These are phyloP conservation scores for Pythium phragmitis DNA, from an alignment of 352 stramenopile genomes.

Conservation along the genomic window DNA sequence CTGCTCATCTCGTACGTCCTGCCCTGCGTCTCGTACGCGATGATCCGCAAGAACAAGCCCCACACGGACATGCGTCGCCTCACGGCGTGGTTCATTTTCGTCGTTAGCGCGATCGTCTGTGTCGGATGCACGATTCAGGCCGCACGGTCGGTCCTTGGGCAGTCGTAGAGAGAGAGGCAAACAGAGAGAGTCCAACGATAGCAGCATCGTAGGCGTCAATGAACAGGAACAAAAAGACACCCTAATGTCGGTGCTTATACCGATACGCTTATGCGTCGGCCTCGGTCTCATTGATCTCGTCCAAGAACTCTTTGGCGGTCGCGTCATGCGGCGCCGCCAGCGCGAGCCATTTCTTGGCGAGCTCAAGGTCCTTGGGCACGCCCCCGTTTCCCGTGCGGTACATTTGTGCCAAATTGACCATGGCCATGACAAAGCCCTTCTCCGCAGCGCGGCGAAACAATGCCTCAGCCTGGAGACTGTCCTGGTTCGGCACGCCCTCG, in stretches of 20 bases:
- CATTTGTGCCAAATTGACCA: conserved; percentile 88
- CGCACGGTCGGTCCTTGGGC: conserved; percentile 35
- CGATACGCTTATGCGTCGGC: neutral
- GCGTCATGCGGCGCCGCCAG: conserved; percentile 68
- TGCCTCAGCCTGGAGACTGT: conserved; percentile 63
- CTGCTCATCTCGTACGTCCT: conserved; percentile 89
- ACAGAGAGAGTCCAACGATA: neutral
- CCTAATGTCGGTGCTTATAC: neutral
- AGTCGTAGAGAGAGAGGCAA: conserved; percentile 3
- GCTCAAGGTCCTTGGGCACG: conserved; percentile 59
- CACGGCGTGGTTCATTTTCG: conserved; percentile 76
- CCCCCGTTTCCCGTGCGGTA: conserved; percentile 67
- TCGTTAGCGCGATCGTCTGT: conserved; percentile 68
- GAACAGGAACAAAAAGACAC: neutral
- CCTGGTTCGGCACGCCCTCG: conserved; percentile 44
- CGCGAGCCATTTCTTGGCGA: conserved; percentile 74
- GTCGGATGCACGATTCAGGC: conserved; percentile 74
- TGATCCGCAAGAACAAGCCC: conserved; percentile 75
- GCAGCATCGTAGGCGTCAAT: neutral
- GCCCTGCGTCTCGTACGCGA: conserved; percentile 83
- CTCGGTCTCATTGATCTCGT: conserved; percentile 28
- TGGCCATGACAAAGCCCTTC: conserved; percentile 84
- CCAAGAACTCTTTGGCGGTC: conserved; percentile 77
- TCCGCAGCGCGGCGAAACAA: conserved; percentile 74
- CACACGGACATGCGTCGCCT: conserved; percentile 65